phyloP scores from a whole-genome alignment of 257 asterid genomes.

The Solanum habrochaites region DNA sequence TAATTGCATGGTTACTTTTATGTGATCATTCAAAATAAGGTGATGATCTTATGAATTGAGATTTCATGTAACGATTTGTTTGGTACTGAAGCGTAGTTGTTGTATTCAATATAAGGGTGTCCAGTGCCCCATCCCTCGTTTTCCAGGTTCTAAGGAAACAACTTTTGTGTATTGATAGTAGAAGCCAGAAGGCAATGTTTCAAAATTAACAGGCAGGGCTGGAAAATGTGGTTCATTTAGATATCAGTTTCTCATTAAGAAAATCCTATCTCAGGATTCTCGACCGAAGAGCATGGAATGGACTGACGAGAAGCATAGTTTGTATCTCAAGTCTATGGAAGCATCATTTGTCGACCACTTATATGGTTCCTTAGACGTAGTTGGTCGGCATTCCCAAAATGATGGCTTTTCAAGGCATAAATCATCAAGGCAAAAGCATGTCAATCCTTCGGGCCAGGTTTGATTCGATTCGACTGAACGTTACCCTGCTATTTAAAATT shows the following conservation, averaged over 20 bases:
- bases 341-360: constrained; percentile 54
- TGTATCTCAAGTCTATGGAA: constrained; percentile 61
- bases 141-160: background rate
- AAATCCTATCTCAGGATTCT: constrained; percentile 8
- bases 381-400: constrained; percentile 19
- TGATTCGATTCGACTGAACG: background rate
- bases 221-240: background rate
- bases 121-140: background rate
- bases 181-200: background rate
- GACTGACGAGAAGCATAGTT: constrained; percentile 62
- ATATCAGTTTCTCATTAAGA: background rate
- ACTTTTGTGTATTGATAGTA: background rate
- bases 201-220: background rate
- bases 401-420: constrained; percentile 13
- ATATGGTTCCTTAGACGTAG: constrained; percentile 31
- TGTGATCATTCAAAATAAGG: background rate
- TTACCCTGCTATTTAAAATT: background rate
- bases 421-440: constrained; percentile 16
- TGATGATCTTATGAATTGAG: background rate
- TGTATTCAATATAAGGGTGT: background rate
- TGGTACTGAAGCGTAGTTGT: background rate
- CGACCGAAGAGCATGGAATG: constrained; percentile 27
- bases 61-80: background rate
- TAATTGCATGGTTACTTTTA: background rate
- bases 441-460: constrained; percentile 50